Evolutionary conservation across 768 basidiomycete species (phyloP), one percentile per base, ranked within the genome.

Genomic region (Phlebiopsis flavidoalba): DNA sequence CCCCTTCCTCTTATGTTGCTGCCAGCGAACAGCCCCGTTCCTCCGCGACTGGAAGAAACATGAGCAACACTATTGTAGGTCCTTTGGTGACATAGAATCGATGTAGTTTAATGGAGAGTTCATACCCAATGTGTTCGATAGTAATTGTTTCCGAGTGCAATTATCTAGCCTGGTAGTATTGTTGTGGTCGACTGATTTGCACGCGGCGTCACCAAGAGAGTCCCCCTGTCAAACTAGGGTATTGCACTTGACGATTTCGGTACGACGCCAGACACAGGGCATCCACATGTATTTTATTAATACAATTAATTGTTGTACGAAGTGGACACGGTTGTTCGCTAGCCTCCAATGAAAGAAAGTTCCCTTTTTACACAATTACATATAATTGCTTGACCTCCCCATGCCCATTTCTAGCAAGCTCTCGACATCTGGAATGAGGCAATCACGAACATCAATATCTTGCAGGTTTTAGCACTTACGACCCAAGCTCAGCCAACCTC

Each of bases 401-500:
- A 64, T 21, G 66, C 63, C n/a, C 48, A 71, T 58, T 26, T 69
- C n/a, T n/a, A n/a, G n/a, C 66, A 52, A 71, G 0, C 49, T 19
- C 6, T 55, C 55, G 31, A 71, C 63, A n/a, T 45, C 54, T 21
- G 53, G 54, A 15, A 45, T 17, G 5, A n/a, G 54, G 5, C 11
- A 10, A 5, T 66, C 60, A 14, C 43, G 26, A 0, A 59, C 12
- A 37, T 33, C n/a, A n/a, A n/a, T 26, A 5, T 22, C 37, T n/a
- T 45, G 58, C 66, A 15, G 53, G 58, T 8, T 51, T 57, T 19
- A n/a, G 12, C 49, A 46, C 61, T n/a, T 19, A 67, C 15, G 51
- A 74, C 54, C 63, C 75, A 72, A 24, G 67, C 61, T 11, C 59
- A 56, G 1, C n/a, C n/a, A n/a, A 68, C 61, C 6, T 58, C 52